Base-by-base conservation (phyloP, 495 filamentous ascomycete genomes). In the Alectoria sarmentosa region DNA sequence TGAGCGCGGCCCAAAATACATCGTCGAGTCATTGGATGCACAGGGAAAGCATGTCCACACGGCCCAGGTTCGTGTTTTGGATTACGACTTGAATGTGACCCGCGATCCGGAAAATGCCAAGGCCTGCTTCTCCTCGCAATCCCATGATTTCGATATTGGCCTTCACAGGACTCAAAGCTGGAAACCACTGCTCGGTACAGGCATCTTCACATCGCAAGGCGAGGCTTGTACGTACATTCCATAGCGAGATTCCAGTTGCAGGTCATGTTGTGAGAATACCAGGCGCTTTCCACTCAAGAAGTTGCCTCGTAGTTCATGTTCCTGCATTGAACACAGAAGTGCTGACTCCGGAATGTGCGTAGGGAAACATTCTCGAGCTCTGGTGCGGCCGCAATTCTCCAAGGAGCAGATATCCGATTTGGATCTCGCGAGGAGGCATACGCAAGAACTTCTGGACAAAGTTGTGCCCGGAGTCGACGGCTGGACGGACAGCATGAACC, bases 301-400 rank as follows among this genome's bases (percentile, higher is more conserved):
- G 0, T 10, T 55, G 30, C 15, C 30, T 55, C 7, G 10, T 34
- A 1, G 21, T 15, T 34, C 30, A 34, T 0, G 6, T 34, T 21
- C 4, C 15, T 9, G 52, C 6, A 34, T 55, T 34, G 15, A 1
- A 21, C 7, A 19, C 4, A 34, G 52, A 6, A 21, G 52, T 34
- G 30, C 52, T 55, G 52, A 55, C 17, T 9, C 30, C 30, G 19
- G 3, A 34, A 9, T 34, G 30, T 34, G 15, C 8, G 30, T 55
- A 55, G 52, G 81, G 81, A 74, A 77, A 41, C 80, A 78, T 9
- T 84, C 82, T 2, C 77, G 85, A 19, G 77, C 77, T 21, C 70
- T 87, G 36, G 76, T 88, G 32, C 77, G 81, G 0, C 84, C 78
- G 0, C 80, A 83, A 56, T 87, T 88, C 65, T 76, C 76, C 30